Evolutionary conservation across 1,284 basidiomycete species (phyloP).

Genomic region (Erythrobasidium hasegawianum): DNA sequence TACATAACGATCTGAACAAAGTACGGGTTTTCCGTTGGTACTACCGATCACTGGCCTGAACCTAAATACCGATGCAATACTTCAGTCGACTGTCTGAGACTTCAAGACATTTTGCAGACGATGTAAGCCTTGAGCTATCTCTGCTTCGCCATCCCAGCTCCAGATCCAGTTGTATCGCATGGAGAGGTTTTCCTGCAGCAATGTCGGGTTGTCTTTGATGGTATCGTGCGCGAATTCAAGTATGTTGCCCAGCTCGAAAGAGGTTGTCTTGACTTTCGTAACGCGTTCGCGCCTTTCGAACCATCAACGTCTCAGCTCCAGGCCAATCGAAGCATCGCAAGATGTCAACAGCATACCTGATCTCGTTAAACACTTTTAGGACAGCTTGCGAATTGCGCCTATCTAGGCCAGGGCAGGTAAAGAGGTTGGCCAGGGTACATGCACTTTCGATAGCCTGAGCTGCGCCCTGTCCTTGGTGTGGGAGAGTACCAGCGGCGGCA

Average conservation of each 20-base stretch:
- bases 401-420: conserved; percentile 5
- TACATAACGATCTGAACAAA: too few species aligned
- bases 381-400: conserved; percentile 6
- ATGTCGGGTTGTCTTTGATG: conserved; percentile 18
- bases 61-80: too few species aligned
- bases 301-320: too few species aligned
- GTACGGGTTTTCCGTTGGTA: too few species aligned
- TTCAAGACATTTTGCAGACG: too few species aligned
- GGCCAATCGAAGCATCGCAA: too few species aligned
- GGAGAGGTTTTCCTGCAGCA: conserved; percentile 14
- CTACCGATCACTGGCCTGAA: too few species aligned
- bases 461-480: conserved; percentile 32
- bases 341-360: conserved; percentile 8
- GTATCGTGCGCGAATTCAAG: conserved; percentile 17
- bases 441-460: conserved; percentile 24
- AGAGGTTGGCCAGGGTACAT: conserved; percentile 17
- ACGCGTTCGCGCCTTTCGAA: not conserved
- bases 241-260: conserved; percentile 16
- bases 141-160: conserved; percentile 18
- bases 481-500: conserved; percentile 22
- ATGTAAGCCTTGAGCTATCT: too few species aligned
- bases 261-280: conserved; percentile 28
- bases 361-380: conserved; percentile 27
- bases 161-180: conserved; percentile 29
- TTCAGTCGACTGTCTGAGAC: too few species aligned